phyloP scores from a whole-genome alignment of 1,284 basidiomycete genomes.

The Moesziomyces aphidis region DNA sequence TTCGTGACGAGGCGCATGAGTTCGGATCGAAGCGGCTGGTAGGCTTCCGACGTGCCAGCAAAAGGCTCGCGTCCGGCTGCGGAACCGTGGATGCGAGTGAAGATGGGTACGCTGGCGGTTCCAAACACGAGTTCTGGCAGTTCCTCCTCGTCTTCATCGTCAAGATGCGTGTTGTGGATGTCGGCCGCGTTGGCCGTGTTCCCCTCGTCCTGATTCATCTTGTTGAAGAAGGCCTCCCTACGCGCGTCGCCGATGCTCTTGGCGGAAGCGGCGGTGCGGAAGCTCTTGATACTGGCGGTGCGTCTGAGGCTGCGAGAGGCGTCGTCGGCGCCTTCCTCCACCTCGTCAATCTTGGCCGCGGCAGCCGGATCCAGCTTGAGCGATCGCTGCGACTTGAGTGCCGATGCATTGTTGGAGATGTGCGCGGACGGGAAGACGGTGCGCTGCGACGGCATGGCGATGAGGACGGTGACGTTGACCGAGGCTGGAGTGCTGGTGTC shows the following conservation, averaged over 20 bases:
- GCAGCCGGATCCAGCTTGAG: constrained; percentile 20
- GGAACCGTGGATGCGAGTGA: constrained; percentile 18
- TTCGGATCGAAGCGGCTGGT: constrained; percentile 41
- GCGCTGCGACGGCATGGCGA: constrained; percentile 60
- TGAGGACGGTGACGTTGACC: constrained; percentile 60
- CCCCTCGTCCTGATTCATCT: constrained; percentile 31
- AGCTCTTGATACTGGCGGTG: constrained; percentile 54
- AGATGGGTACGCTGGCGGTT: constrained; percentile 63
- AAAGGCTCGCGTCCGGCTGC: constrained; percentile 21
- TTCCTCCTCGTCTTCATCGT: constrained; percentile 60
- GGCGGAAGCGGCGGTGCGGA: constrained; percentile 44
- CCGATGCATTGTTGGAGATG: constrained; percentile 8
- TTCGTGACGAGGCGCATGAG: constrained; percentile 25
- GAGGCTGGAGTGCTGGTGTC: constrained; percentile 42
- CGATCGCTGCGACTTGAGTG: constrained; percentile 29
- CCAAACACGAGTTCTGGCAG: constrained; percentile 63
- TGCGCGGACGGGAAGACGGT: constrained; percentile 52
- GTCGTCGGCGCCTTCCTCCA: constrained; percentile 38
- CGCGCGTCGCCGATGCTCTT: constrained; percentile 57
- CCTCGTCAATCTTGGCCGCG: constrained; percentile 43
- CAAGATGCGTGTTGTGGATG: constrained; percentile 14
- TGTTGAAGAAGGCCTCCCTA: constrained; percentile 56
- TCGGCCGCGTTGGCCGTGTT: constrained; percentile 13
- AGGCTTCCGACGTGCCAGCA: constrained; percentile 25
- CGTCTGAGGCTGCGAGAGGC: constrained; percentile 32